These are phyloP conservation scores for Parafenestella ontariensis DNA, from an alignment of 2,329 filamentous ascomycete species.

Conservation along the genomic window DNA sequence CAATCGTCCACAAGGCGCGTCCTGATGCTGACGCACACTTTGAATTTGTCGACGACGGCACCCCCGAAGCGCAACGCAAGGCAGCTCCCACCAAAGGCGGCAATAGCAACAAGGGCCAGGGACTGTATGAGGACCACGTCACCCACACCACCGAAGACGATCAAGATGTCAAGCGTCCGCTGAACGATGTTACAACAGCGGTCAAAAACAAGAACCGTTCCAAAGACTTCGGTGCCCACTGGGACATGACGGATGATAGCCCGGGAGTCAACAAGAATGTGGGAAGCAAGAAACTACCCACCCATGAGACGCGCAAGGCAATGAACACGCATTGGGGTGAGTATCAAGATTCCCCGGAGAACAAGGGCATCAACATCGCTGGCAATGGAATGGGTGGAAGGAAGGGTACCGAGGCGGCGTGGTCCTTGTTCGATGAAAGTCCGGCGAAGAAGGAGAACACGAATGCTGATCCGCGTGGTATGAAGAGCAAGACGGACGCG, in stretches of 20 bases:
- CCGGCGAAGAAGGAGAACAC: slow-evolving; percentile 41
- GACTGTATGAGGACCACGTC: slow-evolving; percentile 79
- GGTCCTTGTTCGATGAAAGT: slow-evolving; percentile 48
- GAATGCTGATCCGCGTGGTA: slow-evolving; percentile 32
- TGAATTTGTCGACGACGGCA: slow-evolving; percentile 78
- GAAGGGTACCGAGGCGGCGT: slow-evolving; percentile 46
- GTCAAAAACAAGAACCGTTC: slow-evolving; percentile 75
- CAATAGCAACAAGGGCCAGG: slow-evolving; percentile 70
- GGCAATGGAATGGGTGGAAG: slow-evolving; percentile 53
- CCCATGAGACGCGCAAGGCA: slow-evolving; percentile 68
- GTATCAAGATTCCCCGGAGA: slow-evolving; percentile 38
- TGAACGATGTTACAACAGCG: slow-evolving; percentile 73
- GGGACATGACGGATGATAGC: slow-evolving; percentile 74
- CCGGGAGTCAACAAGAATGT: slow-evolving; percentile 54
- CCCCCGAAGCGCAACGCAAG: slow-evolving; percentile 59
- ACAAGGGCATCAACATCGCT: slow-evolving; percentile 45
- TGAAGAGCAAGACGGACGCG: slow-evolving; percentile 48
- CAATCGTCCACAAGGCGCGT: slow-evolving; percentile 71
- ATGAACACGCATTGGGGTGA: slow-evolving; percentile 45
- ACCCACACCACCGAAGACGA: slow-evolving; percentile 56
- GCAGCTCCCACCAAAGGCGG: slow-evolving; percentile 52
- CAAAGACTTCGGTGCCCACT: slow-evolving; percentile 81
- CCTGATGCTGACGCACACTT: slow-evolving; percentile 85
- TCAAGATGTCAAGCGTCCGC: slow-evolving; percentile 59
- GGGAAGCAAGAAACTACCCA: slow-evolving; percentile 51